Base-by-base conservation (phyloP, 2,329 filamentous ascomycete genomes). In the Penicillium hesseltinei region DNA sequence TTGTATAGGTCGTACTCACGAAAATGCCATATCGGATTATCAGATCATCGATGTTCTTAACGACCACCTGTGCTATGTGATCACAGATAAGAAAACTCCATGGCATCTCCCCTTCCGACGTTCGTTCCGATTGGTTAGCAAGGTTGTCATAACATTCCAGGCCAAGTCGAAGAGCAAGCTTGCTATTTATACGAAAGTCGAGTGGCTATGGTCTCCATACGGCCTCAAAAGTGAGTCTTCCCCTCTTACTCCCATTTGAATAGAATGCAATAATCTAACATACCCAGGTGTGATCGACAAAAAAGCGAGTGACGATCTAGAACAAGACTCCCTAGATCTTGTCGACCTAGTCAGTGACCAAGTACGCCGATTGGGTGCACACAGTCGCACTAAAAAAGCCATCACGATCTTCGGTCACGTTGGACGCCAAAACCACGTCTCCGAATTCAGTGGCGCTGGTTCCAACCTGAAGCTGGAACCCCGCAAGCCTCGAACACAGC, bases 111-210 rank as follows among this genome's bases (percentile, higher is more conserved):
- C 94, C 13, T 88, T 92, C 71, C 85, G 88, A 52, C 81, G 86
- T 48, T 84, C 86, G 51, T 96, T 97, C 76, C 88, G 88, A 66
- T 80, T 97, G 23, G 85, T 95, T 56, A 93, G 86, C 64, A 97
- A 96, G 75, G 87, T 96, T 61, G 91, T 97, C 62, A 94, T 99
- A 61, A 97, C 94, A 2, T 91, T 97, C 69, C 83, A 93, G 59
- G 87, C 91, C 51, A 97, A 97, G 76, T 92, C 90, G 13, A 92
- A 89, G 73, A 96, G 91, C 74, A 97, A 94, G 77, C 84, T 99
- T 54, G 89, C 92, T 27, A 85, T 97, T 43, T 96, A 91, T 75
- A 90, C 88, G 52, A 89, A 88, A 67, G 85, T 96, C n/a, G 89
- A 91, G 65, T 97, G 94, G 94, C 82, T 85, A 27, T 88, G 86